These are phyloP conservation scores for Neonectria hederae DNA, from an alignment of 2,329 filamentous ascomycete species.

Conservation along the genomic window DNA sequence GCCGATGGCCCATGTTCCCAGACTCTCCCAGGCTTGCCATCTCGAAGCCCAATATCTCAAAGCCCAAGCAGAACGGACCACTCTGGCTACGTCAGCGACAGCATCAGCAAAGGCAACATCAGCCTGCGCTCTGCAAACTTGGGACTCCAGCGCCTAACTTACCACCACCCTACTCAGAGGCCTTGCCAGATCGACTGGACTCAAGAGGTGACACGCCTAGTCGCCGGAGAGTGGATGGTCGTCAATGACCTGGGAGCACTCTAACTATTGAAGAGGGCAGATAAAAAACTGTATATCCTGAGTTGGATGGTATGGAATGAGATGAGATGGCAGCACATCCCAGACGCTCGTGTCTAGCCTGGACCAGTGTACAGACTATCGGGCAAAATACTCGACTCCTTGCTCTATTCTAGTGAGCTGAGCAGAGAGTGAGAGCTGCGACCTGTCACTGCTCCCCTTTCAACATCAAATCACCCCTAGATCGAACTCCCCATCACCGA, in stretches of 20 bases:
- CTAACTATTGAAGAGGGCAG: not conserved
- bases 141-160: not conserved
- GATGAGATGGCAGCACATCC: constrained; percentile 4
- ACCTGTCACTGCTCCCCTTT: not conserved
- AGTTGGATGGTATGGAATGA: constrained; percentile 8
- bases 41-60: not conserved
- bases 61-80: constrained; percentile 3
- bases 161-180: not conserved
- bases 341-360: constrained; percentile 5
- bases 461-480: not conserved
- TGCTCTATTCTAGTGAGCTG: constrained; percentile 35
- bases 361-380: constrained; percentile 4
- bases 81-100: not conserved
- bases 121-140: not conserved
- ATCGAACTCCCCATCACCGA: not conserved
- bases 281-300: not conserved
- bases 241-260: not conserved
- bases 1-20: not conserved
- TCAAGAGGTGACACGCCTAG: not conserved
- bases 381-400: not conserved
- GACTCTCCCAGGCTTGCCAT: not conserved
- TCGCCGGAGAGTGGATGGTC: not conserved
- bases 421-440: constrained; percentile 17
- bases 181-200: not conserved
- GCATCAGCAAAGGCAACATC: not conserved